Conservation (phyloP, 2,329 filamentous ascomycete species). For the Trichoderma asperellum region DNA sequence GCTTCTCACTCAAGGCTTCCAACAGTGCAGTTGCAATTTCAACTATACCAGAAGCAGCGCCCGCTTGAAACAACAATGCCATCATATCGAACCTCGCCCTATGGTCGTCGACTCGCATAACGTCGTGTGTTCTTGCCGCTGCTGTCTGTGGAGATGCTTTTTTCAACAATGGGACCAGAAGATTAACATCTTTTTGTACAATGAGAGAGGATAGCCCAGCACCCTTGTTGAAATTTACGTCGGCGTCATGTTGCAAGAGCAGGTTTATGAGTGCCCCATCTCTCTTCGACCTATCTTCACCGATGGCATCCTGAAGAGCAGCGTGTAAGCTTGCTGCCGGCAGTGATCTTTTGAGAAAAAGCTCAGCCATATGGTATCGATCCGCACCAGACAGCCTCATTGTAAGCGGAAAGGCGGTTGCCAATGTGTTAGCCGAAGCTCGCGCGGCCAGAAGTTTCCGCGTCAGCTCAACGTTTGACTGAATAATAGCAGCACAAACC, state of each 20-base stretch:
- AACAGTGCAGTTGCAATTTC: slow-evolving; percentile 51
- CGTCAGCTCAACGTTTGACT: slow-evolving; percentile 50
- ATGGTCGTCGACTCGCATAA: slow-evolving; percentile 51
- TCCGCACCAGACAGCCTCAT: slow-evolving; percentile 48
- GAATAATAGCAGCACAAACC: slow-evolving; percentile 53
- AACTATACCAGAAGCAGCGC: slow-evolving; percentile 48
- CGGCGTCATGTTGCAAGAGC: slow-evolving; percentile 55
- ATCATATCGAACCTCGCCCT: slow-evolving; percentile 52
- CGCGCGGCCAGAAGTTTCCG: slow-evolving; percentile 51
- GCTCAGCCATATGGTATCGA: slow-evolving; percentile 53
- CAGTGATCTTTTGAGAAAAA: slow-evolving; percentile 55
- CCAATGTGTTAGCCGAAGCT: slow-evolving; percentile 53
- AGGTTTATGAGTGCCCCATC: slow-evolving; percentile 58
- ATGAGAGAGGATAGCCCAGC: slow-evolving; percentile 55
- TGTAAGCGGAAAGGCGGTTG: slow-evolving; percentile 54
- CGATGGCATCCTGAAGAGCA: slow-evolving; percentile 57
- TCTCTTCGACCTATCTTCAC: slow-evolving; percentile 50
- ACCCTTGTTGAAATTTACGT: slow-evolving; percentile 59
- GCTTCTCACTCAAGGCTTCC: slow-evolving; percentile 48
- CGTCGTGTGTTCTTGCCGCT: slow-evolving; percentile 52
- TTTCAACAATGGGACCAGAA: slow-evolving; percentile 52
- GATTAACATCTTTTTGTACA: slow-evolving; percentile 49
- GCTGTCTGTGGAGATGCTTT: slow-evolving; percentile 53
- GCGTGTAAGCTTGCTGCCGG: slow-evolving; percentile 52
- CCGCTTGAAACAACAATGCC: slow-evolving; percentile 50